Conservation (phyloP, 768 basidiomycete genomes). For the Paxillus ammoniavirescens region DNA sequence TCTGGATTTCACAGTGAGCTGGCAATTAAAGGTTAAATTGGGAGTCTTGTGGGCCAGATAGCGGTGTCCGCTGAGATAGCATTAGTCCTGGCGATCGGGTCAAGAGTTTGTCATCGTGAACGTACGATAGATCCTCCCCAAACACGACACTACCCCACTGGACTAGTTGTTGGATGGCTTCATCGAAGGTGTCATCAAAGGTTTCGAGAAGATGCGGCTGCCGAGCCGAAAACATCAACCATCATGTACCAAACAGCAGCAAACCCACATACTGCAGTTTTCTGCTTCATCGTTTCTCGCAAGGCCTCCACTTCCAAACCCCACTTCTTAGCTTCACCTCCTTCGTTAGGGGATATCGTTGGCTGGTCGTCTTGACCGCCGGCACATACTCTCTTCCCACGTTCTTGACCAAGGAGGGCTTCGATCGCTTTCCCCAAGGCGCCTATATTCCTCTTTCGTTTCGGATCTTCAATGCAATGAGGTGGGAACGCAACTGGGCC, state of each 20-base stretch:
- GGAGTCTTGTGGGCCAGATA: slow-evolving; percentile 76
- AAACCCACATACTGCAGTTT: slow-evolving; percentile 47
- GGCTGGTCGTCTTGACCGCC: slow-evolving; percentile 38
- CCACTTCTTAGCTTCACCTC: slow-evolving; percentile 75
- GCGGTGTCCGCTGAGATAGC: slow-evolving; percentile 55
- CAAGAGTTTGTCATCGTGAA: slow-evolving; percentile 26
- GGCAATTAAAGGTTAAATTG: slow-evolving; percentile 65
- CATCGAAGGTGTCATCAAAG: slow-evolving; percentile 74
- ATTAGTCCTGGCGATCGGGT: slow-evolving; percentile 20
- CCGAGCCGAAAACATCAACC: slow-evolving; percentile 19
- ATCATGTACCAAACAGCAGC: slow-evolving; percentile 6
- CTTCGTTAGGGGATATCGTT: slow-evolving; percentile 43
- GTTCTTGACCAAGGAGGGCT: slow-evolving; percentile 56
- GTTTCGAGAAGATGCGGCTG: slow-evolving; percentile 55
- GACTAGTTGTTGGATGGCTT: slow-evolving; percentile 74
- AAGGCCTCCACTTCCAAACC: slow-evolving; percentile 63
- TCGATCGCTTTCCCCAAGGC: slow-evolving; percentile 73
- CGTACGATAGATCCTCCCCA: slow-evolving; percentile 64
- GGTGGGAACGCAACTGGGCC: slow-evolving; percentile 79
- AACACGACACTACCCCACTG: slow-evolving; percentile 73
- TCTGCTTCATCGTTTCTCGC: slow-evolving; percentile 54
- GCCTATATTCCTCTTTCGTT: slow-evolving; percentile 70
- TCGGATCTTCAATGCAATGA: slow-evolving; percentile 75
- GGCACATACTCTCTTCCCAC: slow-evolving; percentile 63
- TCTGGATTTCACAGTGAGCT: slow-evolving; percentile 61